Evolutionary conservation across 257 asterid genomes (phyloP).

Genomic region (Linderniella brevidens): DNA sequence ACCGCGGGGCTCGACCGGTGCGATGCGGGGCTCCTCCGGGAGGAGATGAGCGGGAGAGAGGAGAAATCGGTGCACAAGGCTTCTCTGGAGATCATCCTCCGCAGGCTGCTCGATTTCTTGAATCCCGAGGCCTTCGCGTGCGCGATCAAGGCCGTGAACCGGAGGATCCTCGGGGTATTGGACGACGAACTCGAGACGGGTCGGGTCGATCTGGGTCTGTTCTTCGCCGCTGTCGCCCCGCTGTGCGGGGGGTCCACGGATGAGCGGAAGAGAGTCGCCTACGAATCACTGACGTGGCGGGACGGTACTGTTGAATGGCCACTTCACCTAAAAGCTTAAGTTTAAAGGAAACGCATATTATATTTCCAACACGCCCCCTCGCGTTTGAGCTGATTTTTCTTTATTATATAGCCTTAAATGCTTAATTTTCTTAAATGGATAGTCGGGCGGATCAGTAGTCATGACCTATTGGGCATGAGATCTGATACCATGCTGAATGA

Average conservation of each 20-base stretch:
- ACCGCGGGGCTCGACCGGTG: conserved; percentile 77
- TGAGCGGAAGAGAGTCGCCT: conserved; percentile 65
- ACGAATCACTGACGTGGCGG: conserved; percentile 80
- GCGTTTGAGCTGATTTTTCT: too few species aligned
- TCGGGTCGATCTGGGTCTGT: conserved; percentile 80
- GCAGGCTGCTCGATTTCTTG: conserved; percentile 62
- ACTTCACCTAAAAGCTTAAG: too few species aligned
- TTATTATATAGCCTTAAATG: too few species aligned
- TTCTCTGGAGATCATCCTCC: conserved; percentile 61
- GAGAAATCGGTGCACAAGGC: conserved; percentile 87
- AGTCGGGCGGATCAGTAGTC: too few species aligned
- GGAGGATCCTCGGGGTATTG: conserved; percentile 56
- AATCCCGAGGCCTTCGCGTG: conserved; percentile 89
- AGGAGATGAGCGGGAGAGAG: conserved; percentile 68
- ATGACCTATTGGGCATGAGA: too few species aligned
- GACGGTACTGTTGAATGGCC: too few species aligned
- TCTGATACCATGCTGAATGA: too few species aligned
- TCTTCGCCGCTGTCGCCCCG: conserved; percentile 77
- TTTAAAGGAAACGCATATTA: too few species aligned
- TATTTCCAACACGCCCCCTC: too few species aligned
- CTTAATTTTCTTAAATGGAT: too few species aligned
- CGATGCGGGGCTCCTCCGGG: conserved; percentile 59
- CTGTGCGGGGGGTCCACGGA: conserved; percentile 67
- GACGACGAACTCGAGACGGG: conserved; percentile 89
- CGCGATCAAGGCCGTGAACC: conserved; percentile 83